Evolutionary conservation across 768 basidiomycete species (phyloP), one percentile per base, ranked within the genome.

Genomic region (Phylloporus sp.): DNA sequence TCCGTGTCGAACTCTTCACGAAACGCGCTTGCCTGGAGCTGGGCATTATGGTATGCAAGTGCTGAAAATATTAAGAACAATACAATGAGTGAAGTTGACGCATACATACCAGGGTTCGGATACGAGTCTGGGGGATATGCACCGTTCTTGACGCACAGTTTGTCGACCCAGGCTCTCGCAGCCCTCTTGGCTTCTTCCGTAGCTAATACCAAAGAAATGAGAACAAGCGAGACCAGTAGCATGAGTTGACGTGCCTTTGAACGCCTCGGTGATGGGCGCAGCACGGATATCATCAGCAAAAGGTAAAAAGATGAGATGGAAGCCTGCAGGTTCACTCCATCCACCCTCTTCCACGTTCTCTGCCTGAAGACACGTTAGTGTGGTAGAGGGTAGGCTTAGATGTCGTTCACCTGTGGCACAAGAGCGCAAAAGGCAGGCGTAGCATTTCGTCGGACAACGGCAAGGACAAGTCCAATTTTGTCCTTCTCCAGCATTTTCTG

Each of bases 201-300:
- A 4, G 89, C 93, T 90, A 58, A 47, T 31, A 42, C 43, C 47
- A 36, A 22, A 26, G 15, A 51, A 51, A 47, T 20, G n/a, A 45
- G 21, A 49, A 29, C 20, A 31, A 43, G 27, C 6, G 4, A 20
- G 9, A 21, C 7, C 1, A 9, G 26, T 14, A 29, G 6, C 38
- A 27, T 18, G n/a, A 28, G 24, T 4, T 3, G 36, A 44, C 65
- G 23, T 66, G 82, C 91, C 85, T 73, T 76, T 74, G 54, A 75
- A 71, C 7, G 74, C 82, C 44, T 79, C 73, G 17, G 82, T 78
- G 10, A 92, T 66, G 3, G 86, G 83, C 6, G 87, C 86, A 17
- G 75, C 73, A 38, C 96, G 81, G 39, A 98, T 86, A 57, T 99
- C 96, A 61, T 99, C 96, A 5, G 89, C 86, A 62, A 88, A 99